Evolutionary conservation across 257 asterid genomes (phyloP).

Genomic region (Dorcoceras hygrometricum): DNA sequence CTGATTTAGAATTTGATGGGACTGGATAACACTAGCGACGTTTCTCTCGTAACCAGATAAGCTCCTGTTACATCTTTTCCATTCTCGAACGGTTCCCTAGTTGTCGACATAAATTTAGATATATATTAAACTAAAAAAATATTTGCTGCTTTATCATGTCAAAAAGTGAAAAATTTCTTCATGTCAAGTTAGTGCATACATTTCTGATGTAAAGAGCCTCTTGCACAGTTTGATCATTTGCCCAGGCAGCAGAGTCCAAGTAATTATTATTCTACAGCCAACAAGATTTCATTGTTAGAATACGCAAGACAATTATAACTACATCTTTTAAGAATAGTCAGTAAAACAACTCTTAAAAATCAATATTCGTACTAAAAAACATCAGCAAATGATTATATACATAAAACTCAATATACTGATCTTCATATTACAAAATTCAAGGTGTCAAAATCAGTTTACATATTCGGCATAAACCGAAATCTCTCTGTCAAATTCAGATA

Average conservation of each 20-base stretch:
- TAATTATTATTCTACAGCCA: constrained; percentile 5
- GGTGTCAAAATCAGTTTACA: no score
- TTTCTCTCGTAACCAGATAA: not conserved
- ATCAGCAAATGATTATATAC: not conserved
- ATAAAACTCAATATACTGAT: not conserved
- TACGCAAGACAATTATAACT: not conserved
- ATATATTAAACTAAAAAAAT: not conserved
- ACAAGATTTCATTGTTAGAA: constrained; percentile 1
- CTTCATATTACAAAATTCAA: no score
- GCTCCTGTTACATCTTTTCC: constrained; percentile 9
- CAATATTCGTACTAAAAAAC: no score
- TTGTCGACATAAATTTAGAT: not conserved
- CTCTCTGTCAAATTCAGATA: no score
- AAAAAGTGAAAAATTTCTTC: not conserved
- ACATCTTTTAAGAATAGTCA: not conserved
- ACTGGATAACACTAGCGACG: constrained; percentile 4
- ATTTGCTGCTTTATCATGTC: not conserved
- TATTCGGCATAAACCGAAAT: no score
- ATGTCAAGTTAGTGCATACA: constrained; percentile 9
- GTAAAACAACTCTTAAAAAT: not conserved
- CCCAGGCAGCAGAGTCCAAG: constrained; percentile 22
- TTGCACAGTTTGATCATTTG: constrained; percentile 27
- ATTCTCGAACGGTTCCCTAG: constrained; percentile 17
- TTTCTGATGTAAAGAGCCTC: constrained; percentile 32
- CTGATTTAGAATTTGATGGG: constrained; percentile 13